phyloP scores from a whole-genome alignment of 768 basidiomycete genomes.

The Russula lepida region DNA sequence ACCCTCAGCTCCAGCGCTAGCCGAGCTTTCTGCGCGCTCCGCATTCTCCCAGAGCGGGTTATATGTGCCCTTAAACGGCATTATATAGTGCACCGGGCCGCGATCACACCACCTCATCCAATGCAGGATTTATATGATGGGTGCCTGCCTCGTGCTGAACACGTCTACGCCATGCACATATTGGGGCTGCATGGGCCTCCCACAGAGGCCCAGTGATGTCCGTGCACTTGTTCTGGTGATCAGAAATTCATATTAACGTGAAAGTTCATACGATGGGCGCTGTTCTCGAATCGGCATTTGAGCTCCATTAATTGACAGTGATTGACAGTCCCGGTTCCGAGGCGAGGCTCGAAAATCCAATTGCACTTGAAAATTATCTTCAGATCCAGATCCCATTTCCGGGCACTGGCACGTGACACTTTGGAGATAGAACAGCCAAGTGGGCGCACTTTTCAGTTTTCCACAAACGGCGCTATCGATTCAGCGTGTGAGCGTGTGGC shows the following conservation, averaged over 20 bases:
- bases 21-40: not conserved
- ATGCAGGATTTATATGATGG: not conserved
- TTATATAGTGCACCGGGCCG: not conserved
- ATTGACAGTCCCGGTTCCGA: not conserved
- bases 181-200: not conserved
- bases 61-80: not conserved
- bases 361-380: too few species aligned
- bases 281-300: not conserved
- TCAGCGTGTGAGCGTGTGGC: too few species aligned
- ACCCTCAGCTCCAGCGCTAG: not conserved
- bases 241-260: not conserved
- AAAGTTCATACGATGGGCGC: not conserved
- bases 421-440: too few species aligned
- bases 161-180: not conserved
- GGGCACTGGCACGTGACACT: not conserved
- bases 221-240: not conserved
- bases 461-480: too few species aligned
- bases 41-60: not conserved
- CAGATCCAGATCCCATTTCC: not conserved
- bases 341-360: not conserved
- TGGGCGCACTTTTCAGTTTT: not conserved
- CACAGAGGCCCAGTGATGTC: not conserved
- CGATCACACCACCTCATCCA: not conserved
- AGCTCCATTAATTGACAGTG: too few species aligned
- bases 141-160: not conserved